Percentiles rank a stretch among this genome's conserved stretches.
Evolutionary conservation across 768 basidiomycete genomes (phyloP).

Genomic region (Auriculariales sp.): DNA sequence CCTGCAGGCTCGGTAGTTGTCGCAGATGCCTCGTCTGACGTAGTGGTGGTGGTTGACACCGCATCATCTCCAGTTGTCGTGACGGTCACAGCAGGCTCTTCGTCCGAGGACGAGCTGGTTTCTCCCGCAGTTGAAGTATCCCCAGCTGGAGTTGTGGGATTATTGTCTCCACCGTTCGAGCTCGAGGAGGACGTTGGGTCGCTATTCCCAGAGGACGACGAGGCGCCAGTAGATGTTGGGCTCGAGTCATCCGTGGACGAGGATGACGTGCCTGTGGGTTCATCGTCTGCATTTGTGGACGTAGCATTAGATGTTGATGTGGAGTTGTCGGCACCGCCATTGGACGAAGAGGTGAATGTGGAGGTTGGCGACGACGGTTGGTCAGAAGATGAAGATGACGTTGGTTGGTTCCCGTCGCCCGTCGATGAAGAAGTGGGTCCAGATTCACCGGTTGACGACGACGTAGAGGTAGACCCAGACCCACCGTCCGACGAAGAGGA

Average conservation of each 20-base stretch:
- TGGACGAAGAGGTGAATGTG: not conserved
- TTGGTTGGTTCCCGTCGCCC: not conserved
- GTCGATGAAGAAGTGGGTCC: not conserved
- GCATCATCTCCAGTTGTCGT: not conserved
- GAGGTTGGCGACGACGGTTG: not conserved
- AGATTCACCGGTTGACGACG: not conserved
- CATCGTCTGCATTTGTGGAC: not conserved
- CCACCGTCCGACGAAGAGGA: constrained; percentile 4
- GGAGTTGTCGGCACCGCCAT: not conserved
- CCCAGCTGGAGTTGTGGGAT: too few relatives aligned
- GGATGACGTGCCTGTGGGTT: not conserved
- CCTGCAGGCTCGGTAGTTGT: not conserved
- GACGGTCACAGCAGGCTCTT: too few relatives aligned
- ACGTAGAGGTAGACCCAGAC: not conserved
- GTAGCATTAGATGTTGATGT: not conserved
- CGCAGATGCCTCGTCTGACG: not conserved
- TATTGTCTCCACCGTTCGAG: too few relatives aligned
- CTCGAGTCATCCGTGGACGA: too few relatives aligned
- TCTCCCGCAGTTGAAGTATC: too few relatives aligned
- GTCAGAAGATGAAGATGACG: not conserved
- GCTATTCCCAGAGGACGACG: too few relatives aligned
- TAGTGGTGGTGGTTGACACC: not conserved
- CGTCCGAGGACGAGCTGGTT: too few relatives aligned
- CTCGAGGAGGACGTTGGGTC: too few relatives aligned
- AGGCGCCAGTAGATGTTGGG: too few relatives aligned